Conservation (phyloP, 768 basidiomycete genomes). For the Boletales sp. region DNA sequence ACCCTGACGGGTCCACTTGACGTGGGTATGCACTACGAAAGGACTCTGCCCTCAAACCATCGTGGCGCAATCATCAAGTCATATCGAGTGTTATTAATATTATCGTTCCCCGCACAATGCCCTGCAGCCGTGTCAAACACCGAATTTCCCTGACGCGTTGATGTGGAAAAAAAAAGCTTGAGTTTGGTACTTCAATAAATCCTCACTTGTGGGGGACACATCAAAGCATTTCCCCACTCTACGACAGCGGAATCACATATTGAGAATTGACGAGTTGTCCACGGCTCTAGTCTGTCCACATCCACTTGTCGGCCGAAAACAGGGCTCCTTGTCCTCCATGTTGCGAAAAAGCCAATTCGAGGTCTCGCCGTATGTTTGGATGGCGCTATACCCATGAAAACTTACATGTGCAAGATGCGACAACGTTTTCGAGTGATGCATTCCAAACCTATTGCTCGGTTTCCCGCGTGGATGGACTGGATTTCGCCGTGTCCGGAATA, state of each 20-base stretch:
- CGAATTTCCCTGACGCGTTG: not conserved
- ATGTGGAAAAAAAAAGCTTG: constrained; percentile 3
- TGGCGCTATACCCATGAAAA: constrained; percentile 3
- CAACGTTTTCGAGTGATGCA: not conserved
- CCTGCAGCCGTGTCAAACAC: not conserved
- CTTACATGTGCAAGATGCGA: not conserved
- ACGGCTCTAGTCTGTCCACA: too few relatives aligned
- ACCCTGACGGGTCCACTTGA: not conserved
- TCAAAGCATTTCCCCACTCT: too few relatives aligned
- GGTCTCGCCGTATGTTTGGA: constrained; percentile 12
- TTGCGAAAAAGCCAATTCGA: not conserved
- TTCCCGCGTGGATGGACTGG: not conserved
- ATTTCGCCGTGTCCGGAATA: constrained; percentile 1
- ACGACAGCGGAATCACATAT: too few relatives aligned
- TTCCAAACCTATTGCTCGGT: not conserved
- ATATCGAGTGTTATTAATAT: not conserved
- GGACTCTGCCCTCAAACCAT: not conserved
- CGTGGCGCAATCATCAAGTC: not conserved
- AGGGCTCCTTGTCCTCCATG: too few relatives aligned
- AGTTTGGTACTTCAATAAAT: constrained; percentile 4
- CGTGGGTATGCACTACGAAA: constrained; percentile 3
- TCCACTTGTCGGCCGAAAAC: too few relatives aligned
- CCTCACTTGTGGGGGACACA: not conserved
- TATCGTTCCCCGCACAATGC: not conserved
- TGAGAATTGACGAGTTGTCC: too few relatives aligned